Percentiles rank a stretch among this genome's conserved stretches.
These are phyloP conservation scores for Mycocalia duriaeana DNA, from an alignment of 1,284 basidiomycete species.

Conservation along the genomic window DNA sequence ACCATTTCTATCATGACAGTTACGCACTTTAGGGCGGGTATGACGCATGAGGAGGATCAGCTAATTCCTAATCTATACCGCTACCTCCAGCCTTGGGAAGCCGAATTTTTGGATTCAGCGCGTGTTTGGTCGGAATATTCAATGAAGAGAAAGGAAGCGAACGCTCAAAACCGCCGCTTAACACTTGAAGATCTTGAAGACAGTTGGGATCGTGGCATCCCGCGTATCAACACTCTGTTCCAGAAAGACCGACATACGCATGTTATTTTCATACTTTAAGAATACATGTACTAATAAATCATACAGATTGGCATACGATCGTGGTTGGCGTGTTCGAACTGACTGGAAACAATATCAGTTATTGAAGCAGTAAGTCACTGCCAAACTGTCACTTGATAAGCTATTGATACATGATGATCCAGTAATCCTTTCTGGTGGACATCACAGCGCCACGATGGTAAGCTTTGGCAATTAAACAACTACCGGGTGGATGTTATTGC, in stretches of 20 bases:
- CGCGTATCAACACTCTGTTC: conserved; percentile 95
- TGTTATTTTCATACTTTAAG: conserved; percentile 23
- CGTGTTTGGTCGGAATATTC: conserved; percentile 99
- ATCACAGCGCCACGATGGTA: conserved; percentile 95
- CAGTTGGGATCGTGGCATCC: conserved; percentile 97
- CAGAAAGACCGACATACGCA: conserved; percentile 96
- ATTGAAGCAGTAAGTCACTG: conserved; percentile 68
- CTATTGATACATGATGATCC: conserved; percentile 5
- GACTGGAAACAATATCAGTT: conserved; percentile 98
- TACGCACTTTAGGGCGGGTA: conserved; percentile 96
- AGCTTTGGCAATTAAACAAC: conserved; percentile 96
- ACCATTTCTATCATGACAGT: conserved; percentile 37
- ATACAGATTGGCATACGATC: conserved; percentile 88
- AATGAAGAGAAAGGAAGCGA: conserved; percentile 98
- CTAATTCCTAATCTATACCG: conserved; percentile 97
- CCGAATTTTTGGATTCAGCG: conserved; percentile 96
- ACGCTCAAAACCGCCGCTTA: conserved; percentile 92
- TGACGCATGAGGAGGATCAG: conserved; percentile 93
- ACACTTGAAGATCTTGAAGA: conserved; percentile 97
- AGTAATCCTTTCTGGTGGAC: conserved; percentile 99
- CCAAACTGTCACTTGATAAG: conserved; percentile 1
- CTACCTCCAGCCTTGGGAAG: conserved; percentile 98
- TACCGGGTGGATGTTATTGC: conserved; percentile 99
- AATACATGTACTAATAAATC: conserved; percentile 9
- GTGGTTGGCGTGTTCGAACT: conserved; percentile 93